Evolutionary conservation across 192 early-diverging fungal species (phyloP).

Genomic region (Umbelopsis ramanniana): DNA sequence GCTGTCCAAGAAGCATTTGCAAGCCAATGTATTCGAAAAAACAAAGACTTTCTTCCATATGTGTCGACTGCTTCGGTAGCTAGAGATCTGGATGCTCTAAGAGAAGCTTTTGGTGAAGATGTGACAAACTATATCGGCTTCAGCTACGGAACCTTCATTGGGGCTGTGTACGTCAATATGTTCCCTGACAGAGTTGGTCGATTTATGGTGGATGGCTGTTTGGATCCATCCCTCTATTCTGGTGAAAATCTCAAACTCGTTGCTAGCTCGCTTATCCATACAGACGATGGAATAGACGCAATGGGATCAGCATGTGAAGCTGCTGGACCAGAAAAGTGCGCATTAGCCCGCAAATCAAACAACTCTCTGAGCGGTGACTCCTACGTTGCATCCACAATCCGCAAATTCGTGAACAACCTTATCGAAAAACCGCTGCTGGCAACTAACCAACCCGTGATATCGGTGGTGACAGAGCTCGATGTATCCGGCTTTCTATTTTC

Average conservation of each 20-base stretch:
- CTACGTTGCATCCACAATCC: not conserved
- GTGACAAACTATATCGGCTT: conserved; percentile 36
- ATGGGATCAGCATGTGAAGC: conserved; percentile 39
- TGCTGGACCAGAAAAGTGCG: conserved; percentile 40
- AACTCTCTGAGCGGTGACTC: not conserved
- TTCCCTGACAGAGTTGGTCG: conserved; percentile 45
- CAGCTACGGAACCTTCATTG: conserved; percentile 34
- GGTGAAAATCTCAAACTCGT: not conserved
- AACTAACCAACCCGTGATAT: not conserved
- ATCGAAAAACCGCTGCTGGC: not conserved
- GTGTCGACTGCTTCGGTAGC: conserved; percentile 36
- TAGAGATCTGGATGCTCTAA: conserved; percentile 43
- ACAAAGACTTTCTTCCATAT: conserved; percentile 21
- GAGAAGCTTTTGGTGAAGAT: conserved; percentile 33
- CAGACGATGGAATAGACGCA: conserved; percentile 29
- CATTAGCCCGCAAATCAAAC: conserved; percentile 14
- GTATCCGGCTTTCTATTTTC: not conserved
- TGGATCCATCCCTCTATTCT: conserved; percentile 31
- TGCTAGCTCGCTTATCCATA: not conserved
- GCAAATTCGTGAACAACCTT: not conserved
- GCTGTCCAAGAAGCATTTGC: not conserved
- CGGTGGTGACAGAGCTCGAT: not conserved
- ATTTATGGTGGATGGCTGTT: conserved; percentile 42
- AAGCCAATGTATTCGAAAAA: conserved; percentile 10
- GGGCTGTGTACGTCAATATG: conserved; percentile 42